Base-by-base conservation (phyloP, 345 rosid genomes). In the Populus pruinosa region DNA sequence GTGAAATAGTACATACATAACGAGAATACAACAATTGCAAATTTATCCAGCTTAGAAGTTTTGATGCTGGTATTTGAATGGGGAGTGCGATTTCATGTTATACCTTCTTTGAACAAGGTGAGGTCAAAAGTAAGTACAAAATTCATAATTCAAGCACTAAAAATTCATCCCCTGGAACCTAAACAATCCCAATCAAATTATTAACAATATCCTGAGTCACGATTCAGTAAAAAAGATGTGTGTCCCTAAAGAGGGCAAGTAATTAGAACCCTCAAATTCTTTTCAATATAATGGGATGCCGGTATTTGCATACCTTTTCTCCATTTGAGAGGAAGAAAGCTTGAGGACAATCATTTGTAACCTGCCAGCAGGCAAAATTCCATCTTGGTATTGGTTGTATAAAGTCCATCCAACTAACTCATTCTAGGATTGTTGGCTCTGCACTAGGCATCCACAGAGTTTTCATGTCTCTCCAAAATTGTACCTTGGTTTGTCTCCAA, bases 21-120 rank as follows among this genome's bases (percentile, higher is more conserved):
- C 56, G 31, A 79, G 72, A 77, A 72, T 6, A n/a, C 43, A 81
- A 47, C 31, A 10, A n/a, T 59, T 59, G 29, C 11, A 25, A n/a
- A 59, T 59, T 59, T 59, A 59, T 23, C 64, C 25, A n/a, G 14
- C 23, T n/a, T 59, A n/a, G 23, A 59, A 59, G 5, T 8, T 69
- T 43, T 14, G 7, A 59, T 16, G 35, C 64, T 70, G 36, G 16
- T 36, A 43, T 71, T 70, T 62, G 36, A 77, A 75, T 25, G 31
- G 39, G 44, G 43, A 16, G 17, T 27, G 9, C 5, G 36, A 25
- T 8, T 44, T 41, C 62, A 70, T 20, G 9, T 18, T 38, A 11
- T 39, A 61, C 14, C 31, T 61, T 29, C 10, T 41, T 29, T 27
- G 38, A 41, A 13, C 21, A 25, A 43, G n/a, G 8, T 12, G 27